Conservation (phyloP, 176 grass and related monocot genomes). For the Ensete ventricosum region DNA sequence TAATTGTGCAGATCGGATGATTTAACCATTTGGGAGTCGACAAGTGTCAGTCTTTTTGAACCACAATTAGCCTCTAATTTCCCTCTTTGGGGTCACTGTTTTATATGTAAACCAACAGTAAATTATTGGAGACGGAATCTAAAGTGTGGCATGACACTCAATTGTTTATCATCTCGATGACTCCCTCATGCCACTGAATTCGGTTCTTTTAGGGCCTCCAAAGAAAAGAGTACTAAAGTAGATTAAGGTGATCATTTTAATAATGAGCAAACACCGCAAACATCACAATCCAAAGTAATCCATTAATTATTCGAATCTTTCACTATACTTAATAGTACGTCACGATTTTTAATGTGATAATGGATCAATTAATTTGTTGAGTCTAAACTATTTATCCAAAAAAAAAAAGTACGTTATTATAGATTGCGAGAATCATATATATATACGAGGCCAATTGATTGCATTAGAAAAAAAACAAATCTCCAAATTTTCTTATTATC, state of each 20-base stretch:
- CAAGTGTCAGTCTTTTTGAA: neutral
- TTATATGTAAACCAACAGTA: neutral
- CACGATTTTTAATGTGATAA: too few species aligned
- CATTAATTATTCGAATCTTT: neutral
- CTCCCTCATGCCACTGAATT: neutral
- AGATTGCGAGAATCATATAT: too few species aligned
- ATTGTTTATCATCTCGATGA: neutral
- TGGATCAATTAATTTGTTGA: too few species aligned
- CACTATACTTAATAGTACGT: too few species aligned
- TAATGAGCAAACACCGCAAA: neutral
- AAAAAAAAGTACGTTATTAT: too few species aligned
- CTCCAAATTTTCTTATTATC: too few species aligned
- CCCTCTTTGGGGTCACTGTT: neutral
- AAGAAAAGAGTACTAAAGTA: neutral
- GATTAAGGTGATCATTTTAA: neutral
- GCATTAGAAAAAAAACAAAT: too few species aligned
- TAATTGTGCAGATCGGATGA: too few species aligned
- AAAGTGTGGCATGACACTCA: neutral
- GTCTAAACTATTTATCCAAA: too few species aligned
- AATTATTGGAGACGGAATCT: neutral
- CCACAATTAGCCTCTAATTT: neutral
- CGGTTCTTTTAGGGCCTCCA: neutral
- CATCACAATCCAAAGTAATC: slow-evolving; percentile 1
- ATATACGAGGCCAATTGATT: too few species aligned
- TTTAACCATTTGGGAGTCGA: neutral